Conservation (phyloP, 257 asterid genomes). For the Nicotiana attenuata region DNA sequence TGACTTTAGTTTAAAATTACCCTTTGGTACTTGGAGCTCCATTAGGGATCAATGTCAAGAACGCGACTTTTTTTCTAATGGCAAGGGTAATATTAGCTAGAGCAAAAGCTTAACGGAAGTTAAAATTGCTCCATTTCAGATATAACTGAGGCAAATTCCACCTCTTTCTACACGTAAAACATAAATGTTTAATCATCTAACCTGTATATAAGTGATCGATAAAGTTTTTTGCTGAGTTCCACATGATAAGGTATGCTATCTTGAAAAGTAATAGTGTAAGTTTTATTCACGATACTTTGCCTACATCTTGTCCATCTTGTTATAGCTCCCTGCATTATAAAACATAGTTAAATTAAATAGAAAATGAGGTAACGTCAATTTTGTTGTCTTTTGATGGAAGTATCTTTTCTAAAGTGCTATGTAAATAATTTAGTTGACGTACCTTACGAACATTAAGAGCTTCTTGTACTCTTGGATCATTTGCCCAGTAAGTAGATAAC, state of each 20-base stretch:
- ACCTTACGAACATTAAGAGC: conserved; percentile 37
- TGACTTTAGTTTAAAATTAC: no score
- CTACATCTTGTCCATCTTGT: conserved; percentile 24
- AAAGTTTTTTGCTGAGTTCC: conserved; percentile 20
- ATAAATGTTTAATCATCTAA: not conserved
- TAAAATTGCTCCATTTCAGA: not conserved
- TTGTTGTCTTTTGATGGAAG: no score
- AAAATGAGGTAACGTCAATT: no score
- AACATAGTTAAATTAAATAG: no score
- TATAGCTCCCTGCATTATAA: conserved; percentile 18
- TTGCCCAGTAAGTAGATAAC: conserved; percentile 26
- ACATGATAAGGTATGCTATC: conserved; percentile 18
- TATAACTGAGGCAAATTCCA: not conserved
- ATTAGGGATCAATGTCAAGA: not conserved
- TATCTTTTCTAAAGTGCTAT: not conserved
- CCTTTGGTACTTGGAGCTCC: not conserved
- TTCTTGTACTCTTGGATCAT: conserved; percentile 24
- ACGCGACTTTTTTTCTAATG: not conserved
- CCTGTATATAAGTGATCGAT: conserved; percentile 31
- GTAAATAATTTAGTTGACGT: not conserved
- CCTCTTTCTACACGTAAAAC: not conserved
- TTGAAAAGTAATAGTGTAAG: not conserved
- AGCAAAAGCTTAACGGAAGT: not conserved
- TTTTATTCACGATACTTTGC: not conserved
- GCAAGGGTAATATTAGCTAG: not conserved